Base-by-base conservation (phyloP, 2,329 filamentous ascomycete species). In the Ophiostoma angusticollis region DNA sequence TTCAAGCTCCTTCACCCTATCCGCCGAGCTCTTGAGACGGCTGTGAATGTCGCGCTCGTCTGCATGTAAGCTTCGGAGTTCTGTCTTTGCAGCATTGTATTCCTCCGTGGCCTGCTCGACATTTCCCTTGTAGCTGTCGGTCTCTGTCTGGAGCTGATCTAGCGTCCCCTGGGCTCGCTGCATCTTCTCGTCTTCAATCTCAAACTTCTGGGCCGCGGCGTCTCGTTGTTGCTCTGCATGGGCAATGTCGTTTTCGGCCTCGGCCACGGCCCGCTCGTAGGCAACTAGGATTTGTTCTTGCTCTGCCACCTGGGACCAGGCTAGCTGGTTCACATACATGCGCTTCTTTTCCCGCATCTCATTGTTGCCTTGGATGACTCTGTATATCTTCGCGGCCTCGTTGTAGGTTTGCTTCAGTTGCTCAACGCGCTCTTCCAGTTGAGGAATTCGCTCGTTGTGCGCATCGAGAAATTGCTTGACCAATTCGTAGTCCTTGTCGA, bases 401-500 rank as follows among this genome's bases (percentile, higher is more conserved):
- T 82, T 66, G 37, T 63, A 65, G 31, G 65, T 67, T 23, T 66
- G 64, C 49, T 75, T 64, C n/a, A 84, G 61, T 12, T 62, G 58
- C 9, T 65, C 61, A n/a, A 86, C 62, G 43, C 82, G 75, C n/a
- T 75, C 72, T 31, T 72, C 58, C 27, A 75, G 73, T 21, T 67
- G 67, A 9, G 66, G 61, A 1, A 84, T 61, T 48, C 80, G 82
- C 23, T 64, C 65, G 40, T 79, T 70, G 42, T 79, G 84, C 24
- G 73, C 73, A 47, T 94, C 82, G 16, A 91, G 67, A 4, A 74
- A 80, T 47, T 93, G 80, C 44, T 81, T 77, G 12, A 95, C 76
- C 41, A 94, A 65, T 42, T 78, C 74, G 58, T 98, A 98, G 53
- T 98, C 91, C 45, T 84, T 79, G 54, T 94, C 85, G 9, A 98